Evolutionary conservation across 768 basidiomycete genomes (phyloP), one percentile per base, ranked within the genome.

Genomic region (Mycena maculata): DNA sequence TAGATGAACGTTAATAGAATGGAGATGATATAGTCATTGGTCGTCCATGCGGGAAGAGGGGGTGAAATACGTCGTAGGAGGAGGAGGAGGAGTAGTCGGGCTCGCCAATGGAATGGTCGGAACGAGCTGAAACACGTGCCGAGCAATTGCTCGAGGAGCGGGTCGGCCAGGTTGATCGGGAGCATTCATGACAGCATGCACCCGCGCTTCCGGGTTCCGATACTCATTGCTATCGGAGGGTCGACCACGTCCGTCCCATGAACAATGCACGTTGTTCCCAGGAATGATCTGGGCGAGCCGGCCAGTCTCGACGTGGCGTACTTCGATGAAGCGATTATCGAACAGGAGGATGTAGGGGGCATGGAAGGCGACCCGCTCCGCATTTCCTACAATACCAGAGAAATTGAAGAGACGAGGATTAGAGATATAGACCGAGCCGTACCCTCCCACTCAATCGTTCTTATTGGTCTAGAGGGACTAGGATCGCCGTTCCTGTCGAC

Each of bases 401-500:
- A 36, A 7, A 33, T 54, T 41, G 41, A 41, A 31, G 7, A 47
- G 25, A 18, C 25, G 48, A 28, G n/a, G n/a, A 30, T 16, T 27
- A 18, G 49, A 44, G 36, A 36, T 44, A 59, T n/a, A n/a, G n/a
- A n/a, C n/a, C n/a, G n/a, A n/a, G n/a, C n/a, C 60, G 15, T 25
- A 67, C 86, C 94, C 77, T 99, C 96, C 95, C 95, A 99, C 77
- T 99, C 96, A 60, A 98, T 91, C 6, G 90, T 89, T 22, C 87
- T 86, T 20, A 86, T 81, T 8, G 80, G 72, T 31, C 94, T 50
- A 16, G 16, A 48, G 23, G 69, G 88, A 71, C 89, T 92, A 1
- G 94, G 93, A 60, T 92, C 89, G n/a, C 96, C 96, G 64, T 95
- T 93, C 41, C 93, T 90, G 77, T 96, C 90, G 30, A 98, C 95